Conservation (phyloP, 805 yeast species). For the Candida insectorum region DNA sequence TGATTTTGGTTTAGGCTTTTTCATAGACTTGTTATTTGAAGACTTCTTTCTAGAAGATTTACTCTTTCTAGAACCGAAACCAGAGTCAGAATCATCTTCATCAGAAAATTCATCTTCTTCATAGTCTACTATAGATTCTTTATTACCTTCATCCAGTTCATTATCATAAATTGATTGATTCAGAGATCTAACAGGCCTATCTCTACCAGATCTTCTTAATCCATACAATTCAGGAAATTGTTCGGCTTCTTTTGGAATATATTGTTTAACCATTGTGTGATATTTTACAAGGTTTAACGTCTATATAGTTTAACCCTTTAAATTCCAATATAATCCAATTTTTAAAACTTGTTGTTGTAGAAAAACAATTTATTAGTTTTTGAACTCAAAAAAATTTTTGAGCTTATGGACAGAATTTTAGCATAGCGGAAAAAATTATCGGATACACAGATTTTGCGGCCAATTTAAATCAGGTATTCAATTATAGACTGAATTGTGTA, state of each 20-base stretch:
- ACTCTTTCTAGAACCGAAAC: constrained; percentile 3
- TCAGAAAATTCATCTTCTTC: constrained; percentile 17
- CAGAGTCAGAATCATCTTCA: constrained; percentile 17
- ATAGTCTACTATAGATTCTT: constrained; percentile 24
- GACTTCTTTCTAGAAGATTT: constrained; percentile 2
- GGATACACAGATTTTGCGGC: too few relatives aligned
- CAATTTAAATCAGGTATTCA: too few relatives aligned
- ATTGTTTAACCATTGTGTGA: constrained; percentile 22
- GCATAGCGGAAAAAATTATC: too few relatives aligned
- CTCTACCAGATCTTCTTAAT: constrained; percentile 70
- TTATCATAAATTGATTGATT: constrained; percentile 17
- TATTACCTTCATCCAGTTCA: constrained; percentile 30
- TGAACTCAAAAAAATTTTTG: too few relatives aligned
- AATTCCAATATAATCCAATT: too few relatives aligned
- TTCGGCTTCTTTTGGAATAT: constrained; percentile 50
- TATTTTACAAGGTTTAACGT: not conserved
- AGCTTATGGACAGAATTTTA: too few relatives aligned
- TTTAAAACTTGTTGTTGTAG: too few relatives aligned
- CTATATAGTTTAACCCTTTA: too few relatives aligned
- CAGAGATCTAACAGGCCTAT: constrained; percentile 36
- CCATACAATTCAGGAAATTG: constrained; percentile 83
- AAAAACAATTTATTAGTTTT: too few relatives aligned
- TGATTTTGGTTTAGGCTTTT: constrained; percentile 11
- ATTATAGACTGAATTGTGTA: too few relatives aligned
- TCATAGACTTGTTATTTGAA: constrained; percentile 12